Evolutionary conservation across 1,284 basidiomycete genomes (phyloP), one percentile per base, ranked within the genome.

Genomic region (Melampsora americana): DNA sequence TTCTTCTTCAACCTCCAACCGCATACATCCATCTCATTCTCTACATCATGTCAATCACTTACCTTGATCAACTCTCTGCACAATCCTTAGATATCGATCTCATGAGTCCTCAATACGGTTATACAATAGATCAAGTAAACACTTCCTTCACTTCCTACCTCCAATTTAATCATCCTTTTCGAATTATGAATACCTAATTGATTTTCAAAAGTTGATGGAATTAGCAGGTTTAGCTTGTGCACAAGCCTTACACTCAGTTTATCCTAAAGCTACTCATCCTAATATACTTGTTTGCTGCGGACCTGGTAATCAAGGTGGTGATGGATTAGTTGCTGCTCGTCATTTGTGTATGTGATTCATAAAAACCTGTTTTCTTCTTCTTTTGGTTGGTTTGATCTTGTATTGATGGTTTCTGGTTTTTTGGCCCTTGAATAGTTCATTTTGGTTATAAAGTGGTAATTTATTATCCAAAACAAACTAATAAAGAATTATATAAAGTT

Each of bases 201-300:
- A n/a, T 35, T 39, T 30, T 28, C n/a, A 1, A 44, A 3, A 96
- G 92, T 85, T 99, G 35, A 99, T 99, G 95, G 95, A 99, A 82
- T 87, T 99, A 2, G 96, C 96, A n/a, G 96, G 96, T 0, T 85
- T 98, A 18, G 90, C 95, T 0, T 97, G 95, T 81, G 96, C 96
- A 0, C 92, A 95, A 83, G 88, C 92, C 0, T 85, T 98, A 0
- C 89, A 90, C 18, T 89, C 86, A 23, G 89, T 89, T 1, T 98
- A 92, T 82, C 86, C 86, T 30, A 87, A 86, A 39, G 85, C 88
- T 1, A 87, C 85, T 68, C 88, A 91, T 81, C 86, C 86, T 30
- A 87, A 88, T 7, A 92, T 98, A 4, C 86, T 99, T 35, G 92
- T 99, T 1, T 94, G 92, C 79, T 96, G 94, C 81, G 96, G 96